A percentile compares a stretch with the other conserved stretches of the same genome.
These are phyloP conservation scores for Colletotrichum australisinense DNA, from an alignment of 2,329 filamentous ascomycete species.

Conservation along the genomic window DNA sequence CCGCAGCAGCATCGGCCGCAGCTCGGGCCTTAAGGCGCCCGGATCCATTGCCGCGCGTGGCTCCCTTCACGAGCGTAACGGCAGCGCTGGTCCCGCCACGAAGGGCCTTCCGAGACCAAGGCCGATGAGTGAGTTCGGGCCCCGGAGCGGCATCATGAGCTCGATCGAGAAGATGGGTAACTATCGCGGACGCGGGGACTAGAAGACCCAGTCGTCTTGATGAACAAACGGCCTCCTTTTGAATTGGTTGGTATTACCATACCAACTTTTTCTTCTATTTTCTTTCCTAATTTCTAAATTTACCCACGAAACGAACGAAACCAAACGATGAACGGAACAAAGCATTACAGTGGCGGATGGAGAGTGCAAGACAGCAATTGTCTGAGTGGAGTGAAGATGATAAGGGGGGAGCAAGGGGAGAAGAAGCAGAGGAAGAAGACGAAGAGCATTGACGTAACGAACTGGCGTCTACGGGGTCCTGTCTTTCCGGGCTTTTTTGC, in stretches of 20 bases:
- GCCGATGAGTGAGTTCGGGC: conserved; percentile 59
- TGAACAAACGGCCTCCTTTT: not conserved
- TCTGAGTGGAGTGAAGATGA: not conserved
- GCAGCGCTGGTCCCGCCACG: conserved; percentile 49
- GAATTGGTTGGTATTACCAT: not conserved
- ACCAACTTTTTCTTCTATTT: not conserved
- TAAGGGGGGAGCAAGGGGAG: not conserved
- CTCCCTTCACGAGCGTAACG: conserved; percentile 60
- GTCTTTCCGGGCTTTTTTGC: conserved; percentile 18
- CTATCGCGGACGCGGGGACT: conserved; percentile 57
- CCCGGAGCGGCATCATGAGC: conserved; percentile 80
- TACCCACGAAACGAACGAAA: conserved; percentile 26
- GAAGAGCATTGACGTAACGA: conserved; percentile 31
- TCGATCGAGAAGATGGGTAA: conserved; percentile 91
- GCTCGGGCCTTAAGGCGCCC: conserved; percentile 72
- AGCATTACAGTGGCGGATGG: conserved; percentile 8
- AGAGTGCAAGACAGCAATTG: not conserved
- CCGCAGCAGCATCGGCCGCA: conserved; percentile 65
- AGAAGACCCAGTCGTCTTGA: not conserved
- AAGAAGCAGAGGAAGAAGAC: not conserved
- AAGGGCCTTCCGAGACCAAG: conserved; percentile 56
- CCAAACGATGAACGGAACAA: conserved; percentile 32
- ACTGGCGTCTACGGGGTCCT: conserved; percentile 33
- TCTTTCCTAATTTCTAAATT: not conserved
- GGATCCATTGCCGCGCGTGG: conserved; percentile 60